A percentile compares a stretch with the other conserved stretches of the same genome.
These are phyloP conservation scores for Phaeosphaeriaceae sp. DNA, from an alignment of 2,329 filamentous ascomycete species.

Conservation along the genomic window DNA sequence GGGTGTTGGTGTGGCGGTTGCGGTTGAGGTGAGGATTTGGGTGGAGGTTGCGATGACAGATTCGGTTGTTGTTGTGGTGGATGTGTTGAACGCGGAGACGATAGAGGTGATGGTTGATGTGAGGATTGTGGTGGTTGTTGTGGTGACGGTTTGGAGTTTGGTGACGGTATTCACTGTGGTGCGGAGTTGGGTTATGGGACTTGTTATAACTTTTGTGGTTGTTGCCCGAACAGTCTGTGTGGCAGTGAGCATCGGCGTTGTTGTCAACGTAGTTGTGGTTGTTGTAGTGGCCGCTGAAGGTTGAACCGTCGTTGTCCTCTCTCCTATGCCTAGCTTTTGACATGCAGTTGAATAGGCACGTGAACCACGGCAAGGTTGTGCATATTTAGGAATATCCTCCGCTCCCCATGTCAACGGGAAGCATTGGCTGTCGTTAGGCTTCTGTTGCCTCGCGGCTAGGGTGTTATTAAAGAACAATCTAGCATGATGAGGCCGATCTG, in stretches of 20 bases:
- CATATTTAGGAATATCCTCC: neutral
- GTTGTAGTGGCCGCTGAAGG: neutral
- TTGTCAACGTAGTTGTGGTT: neutral
- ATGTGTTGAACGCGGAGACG: neutral
- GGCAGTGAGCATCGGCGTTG: neutral
- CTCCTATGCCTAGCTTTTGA: neutral
- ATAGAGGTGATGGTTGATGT: slow-evolving; percentile 1
- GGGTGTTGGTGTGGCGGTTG: neutral
- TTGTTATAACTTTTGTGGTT: neutral
- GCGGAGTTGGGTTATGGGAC: neutral
- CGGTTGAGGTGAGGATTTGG: neutral
- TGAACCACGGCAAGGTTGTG: neutral
- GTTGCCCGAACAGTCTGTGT: neutral
- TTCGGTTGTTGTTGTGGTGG: neutral
- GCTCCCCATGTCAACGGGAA: neutral
- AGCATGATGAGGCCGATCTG: neutral
- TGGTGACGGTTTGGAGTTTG: neutral
- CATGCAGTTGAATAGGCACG: neutral
- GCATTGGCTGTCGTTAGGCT: neutral
- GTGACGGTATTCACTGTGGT: neutral
- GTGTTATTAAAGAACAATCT: neutral
- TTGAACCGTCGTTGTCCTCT: neutral
- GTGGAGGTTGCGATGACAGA: neutral
- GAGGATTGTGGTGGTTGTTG: neutral
- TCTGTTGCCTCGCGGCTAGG: neutral